Base-by-base conservation (phyloP, 768 basidiomycete species). In the Suillus discolor region DNA sequence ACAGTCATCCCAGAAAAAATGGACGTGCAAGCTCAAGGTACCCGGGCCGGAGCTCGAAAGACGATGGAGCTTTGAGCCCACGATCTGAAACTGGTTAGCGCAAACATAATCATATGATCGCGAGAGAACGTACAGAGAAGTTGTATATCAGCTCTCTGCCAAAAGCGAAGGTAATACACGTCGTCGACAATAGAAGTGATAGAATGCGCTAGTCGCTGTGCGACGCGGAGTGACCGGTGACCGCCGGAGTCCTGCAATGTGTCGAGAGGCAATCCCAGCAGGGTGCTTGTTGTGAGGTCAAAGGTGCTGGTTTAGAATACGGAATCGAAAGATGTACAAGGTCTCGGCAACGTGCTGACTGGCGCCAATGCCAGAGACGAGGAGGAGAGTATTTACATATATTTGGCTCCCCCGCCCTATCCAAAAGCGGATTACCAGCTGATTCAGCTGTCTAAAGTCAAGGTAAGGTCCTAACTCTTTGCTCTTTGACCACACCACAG, bases 1-100 rank as follows among this genome's bases (percentile, higher is more conserved):
- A 89, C 83, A 36, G 88, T 89, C 88, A 89, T 89, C 55, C 34
- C 65, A 51, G 36, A 34, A 20, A 34, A 31, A 36, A 47, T 13
- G 44, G 66, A 20, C 23, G 7, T 45, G 57, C 39, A 41, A 42
- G 44, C 54, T 9, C 20, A 38, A 55, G 54, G 54, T 55, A 20
- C 12, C 36, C 36, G 36, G 36, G 36, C 36, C 20, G 54, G 54
- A 13, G 20, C 54, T 55, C 34, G 12, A 55, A 36, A 55, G 54
- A 13, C 20, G 31, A 55, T 36, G 18, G 54, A 55, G 20, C 34
- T 36, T 6, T n/a, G 54, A 36, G 54, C 54, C n/a, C 54, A 18
- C 12, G 20, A 55, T 34, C 54, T 55, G 54, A n/a, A 55, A 55
- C 36, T 13, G 34, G 20, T 55, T 55, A n/a, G 31, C 20, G 20